Base-by-base conservation (phyloP, 106 monocot genomes). In the Cymbidium sinense region DNA sequence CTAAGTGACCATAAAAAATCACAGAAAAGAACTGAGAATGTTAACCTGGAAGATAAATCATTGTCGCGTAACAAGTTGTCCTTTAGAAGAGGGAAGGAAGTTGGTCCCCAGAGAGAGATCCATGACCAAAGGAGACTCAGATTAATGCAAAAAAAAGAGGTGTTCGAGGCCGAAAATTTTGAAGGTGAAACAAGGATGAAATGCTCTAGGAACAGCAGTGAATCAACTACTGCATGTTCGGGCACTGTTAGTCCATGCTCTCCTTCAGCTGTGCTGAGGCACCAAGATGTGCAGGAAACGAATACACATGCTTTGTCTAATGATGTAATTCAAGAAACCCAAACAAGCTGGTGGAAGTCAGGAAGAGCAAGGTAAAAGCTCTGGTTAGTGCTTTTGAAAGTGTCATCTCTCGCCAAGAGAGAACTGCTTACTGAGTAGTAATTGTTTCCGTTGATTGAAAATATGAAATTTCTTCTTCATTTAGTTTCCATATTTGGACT, bases 351-450 rank as follows among this genome's bases (percentile, higher is more conserved):
- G 90, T 81, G 35, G 86, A 90, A 75, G 82, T 79, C 11, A 88
- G 90, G 79, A 92, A 93, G 81, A 95, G 90, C 82, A 95, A 87
- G 87, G 95, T 95, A 34, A 93, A 90, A 82, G 92, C 95, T 11
- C 80, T 95, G 78, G 93, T 95, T 12, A 90, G 95, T 29, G 95
- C 90, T 70, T 95, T 95, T 64, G 95, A 95, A 74, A 88, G 90
- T 27, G 82, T 95, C 2, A 90, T 92, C 75, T 95, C 92, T 51
- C 92, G 93, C 64, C 95, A 92, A 76, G 90, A 90, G 74, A 76
- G 71, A 71, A 39, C 69, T 37, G 12, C n/a, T 71, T 37, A 21
- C 19, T 71, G 71, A 71, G 37, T 39, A 36, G 5, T 39, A 71
- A 7, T 39, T 71, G 67, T 67, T 58, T 47, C 7, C 33, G 33